These are phyloP conservation scores for Polyplosphaeria fusca DNA, from an alignment of 495 filamentous ascomycete species.

Conservation along the genomic window DNA sequence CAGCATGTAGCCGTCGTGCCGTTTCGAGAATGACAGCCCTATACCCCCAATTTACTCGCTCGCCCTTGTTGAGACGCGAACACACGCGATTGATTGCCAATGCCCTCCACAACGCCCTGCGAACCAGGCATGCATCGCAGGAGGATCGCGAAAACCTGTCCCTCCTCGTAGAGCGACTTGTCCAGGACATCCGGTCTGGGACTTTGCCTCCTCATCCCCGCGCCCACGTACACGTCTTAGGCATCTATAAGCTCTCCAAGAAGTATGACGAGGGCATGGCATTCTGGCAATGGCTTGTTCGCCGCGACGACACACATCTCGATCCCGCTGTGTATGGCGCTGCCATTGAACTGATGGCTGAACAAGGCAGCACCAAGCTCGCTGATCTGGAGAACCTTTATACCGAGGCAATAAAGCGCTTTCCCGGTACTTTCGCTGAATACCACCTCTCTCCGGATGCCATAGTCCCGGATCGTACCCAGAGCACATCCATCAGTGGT, in stretches of 20 bases:
- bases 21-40: not conserved
- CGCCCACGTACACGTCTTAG: constrained; percentile 46
- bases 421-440: constrained; percentile 40
- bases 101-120: constrained; percentile 12
- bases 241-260: constrained; percentile 46
- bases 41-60: not conserved
- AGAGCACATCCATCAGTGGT: constrained; percentile 33
- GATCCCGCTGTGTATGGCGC: constrained; percentile 46
- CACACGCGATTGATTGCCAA: constrained; percentile 24
- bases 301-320: constrained; percentile 39
- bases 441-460: constrained; percentile 45
- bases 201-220: constrained; percentile 40
- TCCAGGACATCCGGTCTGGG: constrained; percentile 38
- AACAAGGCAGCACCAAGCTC: constrained; percentile 38
- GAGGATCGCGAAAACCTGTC: not conserved
- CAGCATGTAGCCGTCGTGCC: too few relatives aligned
- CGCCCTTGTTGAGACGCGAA: not conserved
- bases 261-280: constrained; percentile 39
- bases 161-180: constrained; percentile 36
- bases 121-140: not conserved
- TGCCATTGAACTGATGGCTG: constrained; percentile 48
- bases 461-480: constrained; percentile 37
- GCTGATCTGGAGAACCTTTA: constrained; percentile 45
- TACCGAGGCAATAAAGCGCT: constrained; percentile 43
- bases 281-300: constrained; percentile 48